Conservation (phyloP, 192 early-diverging fungal species). For the Phlyctochytrium bullatum region DNA sequence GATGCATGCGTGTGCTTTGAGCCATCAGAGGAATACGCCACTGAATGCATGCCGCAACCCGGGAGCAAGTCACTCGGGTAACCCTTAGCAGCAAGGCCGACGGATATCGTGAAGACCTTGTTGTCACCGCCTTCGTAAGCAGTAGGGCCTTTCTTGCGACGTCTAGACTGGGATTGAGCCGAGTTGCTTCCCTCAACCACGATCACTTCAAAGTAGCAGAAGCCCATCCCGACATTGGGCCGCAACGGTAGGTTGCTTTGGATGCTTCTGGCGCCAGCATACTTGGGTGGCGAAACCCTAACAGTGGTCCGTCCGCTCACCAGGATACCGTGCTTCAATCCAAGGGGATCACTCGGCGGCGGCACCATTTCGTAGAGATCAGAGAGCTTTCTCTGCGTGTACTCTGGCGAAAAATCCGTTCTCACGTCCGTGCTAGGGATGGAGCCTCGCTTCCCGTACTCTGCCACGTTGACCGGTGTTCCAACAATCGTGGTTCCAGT, state of each 20-base stretch:
- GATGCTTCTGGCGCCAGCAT: background rate
- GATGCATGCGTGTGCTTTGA: background rate
- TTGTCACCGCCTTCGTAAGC: background rate
- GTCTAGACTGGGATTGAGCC: slow-evolving; percentile 4
- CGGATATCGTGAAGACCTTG: background rate
- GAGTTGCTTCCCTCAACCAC: background rate
- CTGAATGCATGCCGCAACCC: background rate
- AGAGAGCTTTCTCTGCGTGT: background rate
- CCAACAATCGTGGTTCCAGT: background rate
- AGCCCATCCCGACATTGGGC: background rate
- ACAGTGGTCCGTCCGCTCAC: background rate
- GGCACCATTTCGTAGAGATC: background rate
- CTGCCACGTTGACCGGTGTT: background rate
- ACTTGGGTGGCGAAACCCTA: background rate
- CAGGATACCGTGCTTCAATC: background rate
- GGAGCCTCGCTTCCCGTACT: background rate
- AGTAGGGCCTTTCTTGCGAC: slow-evolving; percentile 1
- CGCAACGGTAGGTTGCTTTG: background rate
- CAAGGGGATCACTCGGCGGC: slow-evolving; percentile 2
- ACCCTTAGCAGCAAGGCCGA: background rate
- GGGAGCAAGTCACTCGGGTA: slow-evolving; percentile 3
- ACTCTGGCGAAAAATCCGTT: background rate
- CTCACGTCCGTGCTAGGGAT: background rate
- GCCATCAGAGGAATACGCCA: background rate
- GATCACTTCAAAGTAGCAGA: slow-evolving; percentile 25